These are phyloP conservation scores for Cucurbita pepo DNA, from an alignment of 306 rosid genomes.

Conservation along the genomic window DNA sequence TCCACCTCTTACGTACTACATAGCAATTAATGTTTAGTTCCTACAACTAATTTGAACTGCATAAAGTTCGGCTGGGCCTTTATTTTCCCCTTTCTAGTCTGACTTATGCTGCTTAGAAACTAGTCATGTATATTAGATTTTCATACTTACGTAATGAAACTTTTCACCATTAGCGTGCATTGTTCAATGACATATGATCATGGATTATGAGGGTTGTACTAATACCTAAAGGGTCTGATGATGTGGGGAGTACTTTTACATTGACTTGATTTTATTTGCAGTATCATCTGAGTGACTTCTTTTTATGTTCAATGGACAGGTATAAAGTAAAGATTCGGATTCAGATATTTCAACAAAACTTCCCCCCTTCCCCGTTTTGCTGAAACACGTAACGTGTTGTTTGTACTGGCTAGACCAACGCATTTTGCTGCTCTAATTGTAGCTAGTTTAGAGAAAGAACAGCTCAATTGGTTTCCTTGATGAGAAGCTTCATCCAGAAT, in stretches of 20 bases:
- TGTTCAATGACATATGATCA: neutral
- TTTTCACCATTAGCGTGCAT: neutral
- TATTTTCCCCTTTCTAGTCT: neutral
- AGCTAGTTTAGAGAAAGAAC: constrained; percentile 2
- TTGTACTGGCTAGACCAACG: constrained; percentile 1
- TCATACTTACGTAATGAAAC: neutral
- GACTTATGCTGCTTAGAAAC: neutral
- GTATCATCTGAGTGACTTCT: neutral
- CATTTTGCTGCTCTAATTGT: neutral
- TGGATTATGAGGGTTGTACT: too few species aligned
- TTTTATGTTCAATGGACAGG: neutral
- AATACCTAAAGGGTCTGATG: too few species aligned
- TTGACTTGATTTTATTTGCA: neutral
- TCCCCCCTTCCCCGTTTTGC: neutral
- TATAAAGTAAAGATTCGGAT: neutral
- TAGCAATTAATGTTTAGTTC: neutral
- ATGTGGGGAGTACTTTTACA: too few species aligned
- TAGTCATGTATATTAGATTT: neutral
- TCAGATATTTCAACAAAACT: constrained; percentile 2
- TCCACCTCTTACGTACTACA: neutral
- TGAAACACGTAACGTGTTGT: neutral
- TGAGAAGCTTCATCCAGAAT: neutral
- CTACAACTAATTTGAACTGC: neutral
- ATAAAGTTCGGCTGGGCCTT: neutral
- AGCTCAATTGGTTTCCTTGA: neutral